Percentiles rank a stretch among this genome's conserved stretches.
Conservation (phyloP, 208 protist species). For the Trypanosomatidae sp. region DNA sequence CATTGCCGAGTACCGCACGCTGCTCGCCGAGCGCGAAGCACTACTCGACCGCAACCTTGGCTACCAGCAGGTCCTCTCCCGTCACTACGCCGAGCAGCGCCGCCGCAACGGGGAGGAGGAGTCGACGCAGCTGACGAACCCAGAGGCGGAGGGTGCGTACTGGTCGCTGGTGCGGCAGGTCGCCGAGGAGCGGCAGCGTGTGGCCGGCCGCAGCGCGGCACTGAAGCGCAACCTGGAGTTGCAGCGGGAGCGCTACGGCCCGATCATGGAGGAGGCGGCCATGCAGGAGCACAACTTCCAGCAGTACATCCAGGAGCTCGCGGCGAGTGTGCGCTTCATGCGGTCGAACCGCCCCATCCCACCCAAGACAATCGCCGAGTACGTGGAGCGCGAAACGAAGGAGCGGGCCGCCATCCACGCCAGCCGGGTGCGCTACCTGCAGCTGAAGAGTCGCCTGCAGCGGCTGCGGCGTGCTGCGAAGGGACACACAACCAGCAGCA, state of each 20-base stretch:
- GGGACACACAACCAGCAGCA: slow-evolving; percentile 1
- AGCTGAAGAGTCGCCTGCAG: slow-evolving; percentile 77
- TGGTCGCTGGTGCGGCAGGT: slow-evolving; percentile 71
- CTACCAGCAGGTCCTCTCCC: slow-evolving; percentile 64
- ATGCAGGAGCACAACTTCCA: slow-evolving; percentile 76
- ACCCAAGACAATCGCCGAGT: slow-evolving; percentile 57
- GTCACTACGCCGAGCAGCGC: slow-evolving; percentile 83
- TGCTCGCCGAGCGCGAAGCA: slow-evolving; percentile 49
- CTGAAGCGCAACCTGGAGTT: slow-evolving; percentile 49
- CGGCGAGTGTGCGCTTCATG: slow-evolving; percentile 55
- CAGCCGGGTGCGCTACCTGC: slow-evolving; percentile 90
- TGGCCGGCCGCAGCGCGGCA: slow-evolving; percentile 35
- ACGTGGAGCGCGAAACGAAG: slow-evolving; percentile 67
- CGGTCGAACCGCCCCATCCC: slow-evolving; percentile 78
- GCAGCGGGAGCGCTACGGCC: slow-evolving; percentile 51
- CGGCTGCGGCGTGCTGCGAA: slow-evolving; percentile 60
- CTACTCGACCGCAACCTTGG: slow-evolving; percentile 64
- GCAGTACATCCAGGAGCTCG: slow-evolving; percentile 65
- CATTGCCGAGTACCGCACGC: slow-evolving; percentile 58
- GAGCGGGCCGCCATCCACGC: slow-evolving; percentile 80
- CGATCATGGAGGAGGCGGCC: slow-evolving; percentile 56
- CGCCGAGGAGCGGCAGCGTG: slow-evolving; percentile 47
- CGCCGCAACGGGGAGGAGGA: slow-evolving; percentile 69
- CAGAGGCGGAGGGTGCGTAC: slow-evolving; percentile 78
- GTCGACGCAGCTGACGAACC: slow-evolving; percentile 34